Evolutionary conservation across 2,329 filamentous ascomycete species (phyloP).

Genomic region (Aspergillus phoenicis): DNA sequence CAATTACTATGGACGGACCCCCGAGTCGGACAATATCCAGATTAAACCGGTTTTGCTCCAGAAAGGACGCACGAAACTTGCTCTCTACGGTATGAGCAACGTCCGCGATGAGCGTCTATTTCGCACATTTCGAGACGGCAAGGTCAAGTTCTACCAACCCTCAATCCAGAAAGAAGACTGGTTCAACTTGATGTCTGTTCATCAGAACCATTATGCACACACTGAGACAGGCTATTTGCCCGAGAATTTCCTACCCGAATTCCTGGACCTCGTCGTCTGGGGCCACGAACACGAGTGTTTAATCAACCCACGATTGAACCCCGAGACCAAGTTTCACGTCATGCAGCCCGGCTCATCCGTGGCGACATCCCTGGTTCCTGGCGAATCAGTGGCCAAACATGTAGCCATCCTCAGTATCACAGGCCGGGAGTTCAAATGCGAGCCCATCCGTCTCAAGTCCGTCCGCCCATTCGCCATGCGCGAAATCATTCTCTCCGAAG

Average conservation of each 20-base stretch:
- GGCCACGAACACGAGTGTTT: conserved; percentile 96
- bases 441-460: conserved; percentile 80
- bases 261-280: conserved; percentile 91
- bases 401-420: conserved; percentile 83
- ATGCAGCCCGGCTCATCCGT: conserved; percentile 98
- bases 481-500: conserved; percentile 76
- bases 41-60: conserved; percentile 90
- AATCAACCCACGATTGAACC: conserved; percentile 80
- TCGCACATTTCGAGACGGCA: conserved; percentile 86
- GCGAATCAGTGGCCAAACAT: conserved; percentile 88
- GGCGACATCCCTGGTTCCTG: conserved; percentile 85
- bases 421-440: conserved; percentile 76
- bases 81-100: conserved; percentile 92
- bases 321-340: conserved; percentile 87
- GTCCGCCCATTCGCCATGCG: conserved; percentile 88
- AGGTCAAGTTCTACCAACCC: conserved; percentile 91
- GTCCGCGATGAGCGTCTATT: conserved; percentile 94
- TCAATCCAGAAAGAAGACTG: conserved; percentile 79
- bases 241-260: conserved; percentile 88
- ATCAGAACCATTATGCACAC: conserved; percentile 93
- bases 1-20: conserved; percentile 93
- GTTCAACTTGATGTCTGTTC: conserved; percentile 94
- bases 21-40: conserved; percentile 89
- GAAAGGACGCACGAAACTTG: conserved; percentile 89
- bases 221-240: conserved; percentile 92